Evolutionary conservation across 129 eudicot genomes (phyloP).

Genomic region (Ambrosia artemisiifolia): DNA sequence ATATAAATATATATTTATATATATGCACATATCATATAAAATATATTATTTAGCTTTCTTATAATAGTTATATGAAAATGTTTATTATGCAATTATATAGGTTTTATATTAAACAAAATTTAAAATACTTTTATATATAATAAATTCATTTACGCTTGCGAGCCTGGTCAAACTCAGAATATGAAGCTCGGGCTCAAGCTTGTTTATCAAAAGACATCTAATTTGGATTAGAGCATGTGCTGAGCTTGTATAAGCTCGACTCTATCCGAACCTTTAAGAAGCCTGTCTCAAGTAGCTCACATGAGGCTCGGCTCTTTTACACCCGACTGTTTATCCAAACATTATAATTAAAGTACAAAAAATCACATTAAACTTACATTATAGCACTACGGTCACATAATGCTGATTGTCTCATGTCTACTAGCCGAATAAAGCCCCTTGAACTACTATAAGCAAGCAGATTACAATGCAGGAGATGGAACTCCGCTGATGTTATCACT

Average conservation of each 20-base stretch:
- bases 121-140: no score
- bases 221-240: no score
- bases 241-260: no score
- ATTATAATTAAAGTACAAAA: background rate
- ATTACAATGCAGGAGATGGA: constrained; percentile 83
- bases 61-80: background rate
- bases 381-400: constrained; percentile 69
- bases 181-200: background rate
- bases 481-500: constrained; percentile 93
- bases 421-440: constrained; percentile 79
- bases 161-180: background rate
- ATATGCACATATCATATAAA: no score
- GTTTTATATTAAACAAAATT: no score
- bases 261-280: background rate
- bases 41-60: background rate
- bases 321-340: background rate
- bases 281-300: background rate
- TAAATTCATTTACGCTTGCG: no score
- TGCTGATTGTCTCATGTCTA: constrained; percentile 92
- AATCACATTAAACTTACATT: constrained; percentile 47
- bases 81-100: no score
- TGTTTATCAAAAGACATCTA: no score
- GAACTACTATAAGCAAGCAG: constrained; percentile 82
- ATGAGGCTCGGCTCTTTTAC: no score
- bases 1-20: no score